phyloP scores from a whole-genome alignment of 495 filamentous ascomycete genomes.

The Daldinia vernicosa region DNA sequence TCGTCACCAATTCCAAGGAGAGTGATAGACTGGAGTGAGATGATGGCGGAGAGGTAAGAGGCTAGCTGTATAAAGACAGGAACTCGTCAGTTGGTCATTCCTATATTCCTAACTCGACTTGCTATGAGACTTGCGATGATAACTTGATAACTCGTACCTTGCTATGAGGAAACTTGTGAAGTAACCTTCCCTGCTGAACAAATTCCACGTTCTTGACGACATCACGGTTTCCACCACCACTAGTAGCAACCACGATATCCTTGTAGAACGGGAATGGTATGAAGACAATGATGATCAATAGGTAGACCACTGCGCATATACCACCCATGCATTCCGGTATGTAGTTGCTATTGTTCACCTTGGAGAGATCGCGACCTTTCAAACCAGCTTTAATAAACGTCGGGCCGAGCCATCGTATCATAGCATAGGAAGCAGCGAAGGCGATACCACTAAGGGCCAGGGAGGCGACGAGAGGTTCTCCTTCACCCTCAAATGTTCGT shows the following conservation, averaged over 20 bases:
- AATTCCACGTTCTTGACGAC: constrained; percentile 72
- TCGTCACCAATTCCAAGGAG: constrained; percentile 95
- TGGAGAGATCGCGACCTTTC: constrained; percentile 91
- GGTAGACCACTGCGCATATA: constrained; percentile 90
- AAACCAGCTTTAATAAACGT: constrained; percentile 88
- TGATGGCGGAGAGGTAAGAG: constrained; percentile 91
- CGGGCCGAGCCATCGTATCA: constrained; percentile 95
- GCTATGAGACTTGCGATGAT: too few species aligned
- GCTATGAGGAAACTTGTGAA: constrained; percentile 92
- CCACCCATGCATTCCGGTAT: constrained; percentile 99
- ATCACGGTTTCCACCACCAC: constrained; percentile 91
- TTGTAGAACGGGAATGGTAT: constrained; percentile 98
- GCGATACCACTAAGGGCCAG: constrained; percentile 85
- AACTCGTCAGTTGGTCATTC: background rate
- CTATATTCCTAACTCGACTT: constrained; percentile 11
- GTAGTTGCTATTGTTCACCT: constrained; percentile 71
- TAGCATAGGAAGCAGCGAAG: constrained; percentile 78
- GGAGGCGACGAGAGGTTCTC: constrained; percentile 88
- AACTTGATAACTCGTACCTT: constrained; percentile 67
- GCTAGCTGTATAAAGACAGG: constrained; percentile 70
- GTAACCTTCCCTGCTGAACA: constrained; percentile 77
- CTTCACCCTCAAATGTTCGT: constrained; percentile 82
- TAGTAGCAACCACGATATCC: constrained; percentile 95
- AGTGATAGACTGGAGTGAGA: constrained; percentile 87
- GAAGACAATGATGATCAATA: constrained; percentile 86